Conservation (phyloP, 495 filamentous ascomycete genomes). For the Cladorrhinum samala region DNA sequence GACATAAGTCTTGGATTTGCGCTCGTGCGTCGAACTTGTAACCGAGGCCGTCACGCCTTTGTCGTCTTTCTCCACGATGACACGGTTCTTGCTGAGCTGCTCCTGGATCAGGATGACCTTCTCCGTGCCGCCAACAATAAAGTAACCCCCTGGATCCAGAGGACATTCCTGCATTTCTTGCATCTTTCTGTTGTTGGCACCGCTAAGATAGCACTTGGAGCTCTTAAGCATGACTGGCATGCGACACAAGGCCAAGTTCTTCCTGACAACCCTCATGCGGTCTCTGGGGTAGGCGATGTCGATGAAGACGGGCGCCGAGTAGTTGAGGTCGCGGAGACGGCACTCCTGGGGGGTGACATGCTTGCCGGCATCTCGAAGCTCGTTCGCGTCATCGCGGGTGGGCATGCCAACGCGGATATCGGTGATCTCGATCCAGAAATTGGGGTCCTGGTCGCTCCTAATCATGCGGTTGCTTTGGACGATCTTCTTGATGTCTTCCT, state of each 20-base stretch:
- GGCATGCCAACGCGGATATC: conserved; percentile 81
- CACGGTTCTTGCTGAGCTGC: conserved; percentile 95
- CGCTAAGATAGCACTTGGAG: conserved; percentile 77
- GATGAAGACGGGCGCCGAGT: conserved; percentile 85
- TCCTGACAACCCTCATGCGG: conserved; percentile 59
- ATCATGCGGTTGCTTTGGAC: conserved; percentile 80
- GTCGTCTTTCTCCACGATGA: conserved; percentile 87
- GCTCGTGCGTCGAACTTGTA: conserved; percentile 95
- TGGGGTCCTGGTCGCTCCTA: conserved; percentile 78
- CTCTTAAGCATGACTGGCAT: conserved; percentile 97
- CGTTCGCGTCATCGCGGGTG: conserved; percentile 65
- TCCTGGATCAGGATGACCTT: conserved; percentile 98
- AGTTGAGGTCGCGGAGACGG: conserved; percentile 89
- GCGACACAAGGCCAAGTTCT: conserved; percentile 72
- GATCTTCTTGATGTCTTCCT: conserved; percentile 93
- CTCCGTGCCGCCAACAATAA: conserved; percentile 78
- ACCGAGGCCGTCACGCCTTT: conserved; percentile 92
- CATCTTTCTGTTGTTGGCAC: conserved; percentile 78
- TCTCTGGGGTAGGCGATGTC: conserved; percentile 82
- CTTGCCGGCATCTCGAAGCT: conserved; percentile 45
- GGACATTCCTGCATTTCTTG: conserved; percentile 85
- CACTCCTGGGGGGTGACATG: conserved; percentile 89
- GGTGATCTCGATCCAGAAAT: conserved; percentile 82
- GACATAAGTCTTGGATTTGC: conserved; percentile 96
- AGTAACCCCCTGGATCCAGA: conserved; percentile 94